Evolutionary conservation across 805 yeast genomes (phyloP).

Genomic region (Metschnikowia lachancei): DNA sequence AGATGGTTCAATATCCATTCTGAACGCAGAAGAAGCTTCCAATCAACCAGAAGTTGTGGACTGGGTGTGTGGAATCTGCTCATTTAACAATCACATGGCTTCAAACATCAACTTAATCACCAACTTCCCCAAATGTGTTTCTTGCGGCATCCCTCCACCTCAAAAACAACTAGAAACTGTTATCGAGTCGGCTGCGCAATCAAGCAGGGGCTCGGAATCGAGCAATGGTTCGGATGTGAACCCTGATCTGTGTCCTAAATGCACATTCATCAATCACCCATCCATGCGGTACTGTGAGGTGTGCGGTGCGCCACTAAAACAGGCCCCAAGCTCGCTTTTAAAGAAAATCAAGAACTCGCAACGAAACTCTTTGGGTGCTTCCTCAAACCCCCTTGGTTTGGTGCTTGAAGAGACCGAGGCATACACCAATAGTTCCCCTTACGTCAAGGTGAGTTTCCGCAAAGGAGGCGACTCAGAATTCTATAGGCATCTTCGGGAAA

Average conservation of each 20-base stretch:
- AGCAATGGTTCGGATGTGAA: background rate
- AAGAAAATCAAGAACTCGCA: conserved; percentile 11
- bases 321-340: conserved; percentile 7
- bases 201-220: conserved; percentile 1
- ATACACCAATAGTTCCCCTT: conserved; percentile 33
- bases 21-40: background rate
- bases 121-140: conserved; percentile 34
- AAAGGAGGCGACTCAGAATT: conserved; percentile 62
- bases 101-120: conserved; percentile 19
- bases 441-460: conserved; percentile 72
- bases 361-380: conserved; percentile 1
- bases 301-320: conserved; percentile 57
- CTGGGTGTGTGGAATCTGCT: conserved; percentile 92
- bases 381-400: conserved; percentile 21
- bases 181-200: background rate
- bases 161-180: conserved; percentile 12
- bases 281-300: conserved; percentile 77
- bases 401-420: conserved; percentile 33
- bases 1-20: too few species aligned
- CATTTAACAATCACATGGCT: conserved; percentile 51
- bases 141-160: conserved; percentile 38
- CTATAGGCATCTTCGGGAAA: conserved; percentile 39
- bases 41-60: conserved; percentile 20
- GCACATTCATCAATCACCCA: conserved; percentile 84
- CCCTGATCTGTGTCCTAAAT: conserved; percentile 46